These are phyloP conservation scores for Paragyromitra xinjiangensis DNA, from an alignment of 495 filamentous ascomycete genomes.

Conservation along the genomic window DNA sequence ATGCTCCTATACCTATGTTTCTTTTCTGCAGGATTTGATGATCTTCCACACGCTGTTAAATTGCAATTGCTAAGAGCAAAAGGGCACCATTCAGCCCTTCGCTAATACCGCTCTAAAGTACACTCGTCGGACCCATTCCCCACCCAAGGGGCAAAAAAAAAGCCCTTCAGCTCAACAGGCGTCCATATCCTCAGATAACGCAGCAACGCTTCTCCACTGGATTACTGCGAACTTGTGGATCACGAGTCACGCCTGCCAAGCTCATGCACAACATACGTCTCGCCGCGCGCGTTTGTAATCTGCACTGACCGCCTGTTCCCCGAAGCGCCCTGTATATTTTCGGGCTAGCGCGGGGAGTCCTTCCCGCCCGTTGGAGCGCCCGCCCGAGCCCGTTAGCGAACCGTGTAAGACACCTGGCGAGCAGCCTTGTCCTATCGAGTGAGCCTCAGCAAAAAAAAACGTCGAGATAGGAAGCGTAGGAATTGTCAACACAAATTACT, in stretches of 20 bases:
- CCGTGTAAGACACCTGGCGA: background rate
- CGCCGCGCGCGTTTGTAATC: background rate
- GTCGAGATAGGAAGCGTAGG: background rate
- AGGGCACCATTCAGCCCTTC: background rate
- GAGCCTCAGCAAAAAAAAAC: background rate
- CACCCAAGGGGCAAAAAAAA: background rate
- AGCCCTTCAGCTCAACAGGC: background rate
- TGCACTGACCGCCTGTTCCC: conserved; percentile 1
- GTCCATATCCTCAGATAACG: background rate
- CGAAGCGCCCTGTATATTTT: conserved; percentile 1
- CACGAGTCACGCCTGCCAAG: background rate
- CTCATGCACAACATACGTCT: background rate
- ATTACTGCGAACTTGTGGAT: background rate
- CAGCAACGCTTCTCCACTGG: background rate
- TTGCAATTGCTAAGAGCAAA: background rate
- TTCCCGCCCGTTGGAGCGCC: background rate
- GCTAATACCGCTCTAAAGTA: background rate
- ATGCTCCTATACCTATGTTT: background rate
- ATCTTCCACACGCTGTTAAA: background rate
- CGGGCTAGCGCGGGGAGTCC: background rate
- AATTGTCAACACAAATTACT: background rate
- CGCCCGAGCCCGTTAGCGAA: conserved; percentile 2
- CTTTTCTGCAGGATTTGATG: background rate
- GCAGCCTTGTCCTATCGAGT: background rate
- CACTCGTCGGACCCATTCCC: background rate